Conservation (phyloP, 2,329 filamentous ascomycete species). For the Diaporthe nobilis region DNA sequence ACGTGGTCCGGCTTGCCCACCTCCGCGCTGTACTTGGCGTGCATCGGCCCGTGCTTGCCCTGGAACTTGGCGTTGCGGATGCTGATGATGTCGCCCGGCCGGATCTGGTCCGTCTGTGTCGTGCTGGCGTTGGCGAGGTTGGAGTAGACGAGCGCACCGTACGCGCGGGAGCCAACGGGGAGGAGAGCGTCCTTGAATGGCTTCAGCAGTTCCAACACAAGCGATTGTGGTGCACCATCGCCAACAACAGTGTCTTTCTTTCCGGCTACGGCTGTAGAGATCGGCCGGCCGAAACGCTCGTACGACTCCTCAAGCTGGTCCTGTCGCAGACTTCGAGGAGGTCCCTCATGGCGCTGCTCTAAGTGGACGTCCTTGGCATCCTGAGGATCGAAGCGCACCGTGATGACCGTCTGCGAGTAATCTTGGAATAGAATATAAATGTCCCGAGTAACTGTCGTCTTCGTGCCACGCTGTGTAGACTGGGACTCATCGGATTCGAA, state of each 20-base stretch:
- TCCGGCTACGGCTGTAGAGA: constrained; percentile 77
- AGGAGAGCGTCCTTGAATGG: constrained; percentile 80
- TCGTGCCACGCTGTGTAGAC: constrained; percentile 77
- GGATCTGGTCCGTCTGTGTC: constrained; percentile 91
- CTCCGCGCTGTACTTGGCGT: constrained; percentile 91
- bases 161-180: constrained; percentile 90
- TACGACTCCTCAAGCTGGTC: constrained; percentile 94
- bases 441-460: constrained; percentile 81
- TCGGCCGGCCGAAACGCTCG: constrained; percentile 82
- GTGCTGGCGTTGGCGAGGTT: constrained; percentile 96
- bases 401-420: constrained; percentile 94
- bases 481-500: constrained; percentile 86
- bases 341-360: constrained; percentile 88
- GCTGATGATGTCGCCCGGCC: constrained; percentile 89
- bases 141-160: constrained; percentile 92
- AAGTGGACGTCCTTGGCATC: constrained; percentile 81
- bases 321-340: constrained; percentile 85
- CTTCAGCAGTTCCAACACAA: constrained; percentile 84
- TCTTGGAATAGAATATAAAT: constrained; percentile 93
- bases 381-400: constrained; percentile 81
- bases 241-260: constrained; percentile 87
- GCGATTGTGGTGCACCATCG: constrained; percentile 83
- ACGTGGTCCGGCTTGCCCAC: constrained; percentile 93
- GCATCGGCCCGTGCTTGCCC: constrained; percentile 94
- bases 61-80: constrained; percentile 95